Evolutionary conservation across 495 filamentous ascomycete species (phyloP), one percentile per base, ranked within the genome.

Genomic region (Penicillium crystallinum): DNA sequence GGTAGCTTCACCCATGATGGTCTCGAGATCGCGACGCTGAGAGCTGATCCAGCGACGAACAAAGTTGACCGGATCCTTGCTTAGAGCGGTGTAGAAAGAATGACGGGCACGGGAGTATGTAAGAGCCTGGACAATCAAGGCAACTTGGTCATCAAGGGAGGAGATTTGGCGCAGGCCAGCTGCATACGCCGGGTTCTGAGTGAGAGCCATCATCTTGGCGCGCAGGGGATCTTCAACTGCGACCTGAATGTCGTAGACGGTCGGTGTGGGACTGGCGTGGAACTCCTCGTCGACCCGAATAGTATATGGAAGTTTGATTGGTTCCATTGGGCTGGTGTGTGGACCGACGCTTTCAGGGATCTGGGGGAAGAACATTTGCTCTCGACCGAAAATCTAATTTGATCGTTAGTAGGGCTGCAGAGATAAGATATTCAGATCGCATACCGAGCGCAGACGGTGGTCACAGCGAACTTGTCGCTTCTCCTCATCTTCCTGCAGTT

Each of bases 221-320:
- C 82, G 83, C 21, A 95, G 77, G 1, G 91, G 89, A 68, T 95
- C 88, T 58, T 90, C 87, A n/a, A 95, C 78, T 22, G 83, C 78
- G 55, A 97, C 88, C 55, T 79, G 84, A 55, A 98, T 76, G 71
- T 96, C 92, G 76, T 96, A 95, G 67, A 96, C 76, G 23, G 89
- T 96, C 1, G 85, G 86, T 25, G 70, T 67, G 9, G 76, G 66
- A 27, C 71, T 56, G 38, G 70, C 68, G 74, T 93, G 86, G 71
- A 90, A 93, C 10, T 86, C 81, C 62, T 87, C 82, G 67, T 97
- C 93, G 37, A 95, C 86, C 59, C 95, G 91, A 68, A 97, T 95
- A 33, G 90, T 97, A 74, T 97, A 98, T 25, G 81, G 77, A 19
- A 97, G 82, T 55, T 87, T 83, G 64, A 97, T 80, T 0, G 93